A percentile compares a stretch with the other conserved stretches of the same genome.
Evolutionary conservation across 2,329 filamentous ascomycete genomes (phyloP).

Genomic region (Penicillium janthinellum): DNA sequence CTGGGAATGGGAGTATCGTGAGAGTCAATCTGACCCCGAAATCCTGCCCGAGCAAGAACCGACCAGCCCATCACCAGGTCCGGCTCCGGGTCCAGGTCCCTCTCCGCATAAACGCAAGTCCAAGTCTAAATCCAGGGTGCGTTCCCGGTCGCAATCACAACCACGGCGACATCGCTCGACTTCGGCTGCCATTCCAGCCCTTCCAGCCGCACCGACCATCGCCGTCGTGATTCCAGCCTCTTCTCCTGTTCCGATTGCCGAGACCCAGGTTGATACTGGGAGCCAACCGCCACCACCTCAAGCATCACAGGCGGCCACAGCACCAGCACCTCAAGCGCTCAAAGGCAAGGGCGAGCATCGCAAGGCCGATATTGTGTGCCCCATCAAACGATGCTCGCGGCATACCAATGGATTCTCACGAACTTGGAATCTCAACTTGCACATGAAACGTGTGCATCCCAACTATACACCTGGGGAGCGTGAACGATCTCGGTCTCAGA

Average conservation of each 20-base stretch:
- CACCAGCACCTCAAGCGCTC: not conserved
- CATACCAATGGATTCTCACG: conserved; percentile 38
- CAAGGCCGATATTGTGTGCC: conserved; percentile 35
- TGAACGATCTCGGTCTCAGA: conserved; percentile 4
- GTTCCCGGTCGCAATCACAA: conserved; percentile 1
- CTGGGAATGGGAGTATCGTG: conserved; percentile 9
- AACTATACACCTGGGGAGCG: conserved; percentile 14
- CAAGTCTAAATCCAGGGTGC: not conserved
- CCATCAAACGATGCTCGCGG: conserved; percentile 32
- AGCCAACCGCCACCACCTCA: conserved; percentile 3
- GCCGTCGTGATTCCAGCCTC: not conserved
- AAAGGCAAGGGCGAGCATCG: conserved; percentile 32
- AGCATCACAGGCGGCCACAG: not conserved
- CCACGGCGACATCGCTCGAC: not conserved
- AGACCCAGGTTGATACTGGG: not conserved
- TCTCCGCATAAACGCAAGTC: conserved; percentile 7
- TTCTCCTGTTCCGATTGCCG: not conserved
- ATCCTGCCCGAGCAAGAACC: not conserved
- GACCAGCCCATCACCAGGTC: not conserved
- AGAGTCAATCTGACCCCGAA: conserved; percentile 38
- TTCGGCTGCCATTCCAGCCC: not conserved
- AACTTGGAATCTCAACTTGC: conserved; percentile 41
- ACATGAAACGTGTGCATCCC: conserved; percentile 38
- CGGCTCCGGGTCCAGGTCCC: not conserved
- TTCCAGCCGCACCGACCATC: not conserved